Percentiles rank a stretch among this genome's conserved stretches.
phyloP scores from a whole-genome alignment of 768 basidiomycete genomes.

The Inosperma sp. region DNA sequence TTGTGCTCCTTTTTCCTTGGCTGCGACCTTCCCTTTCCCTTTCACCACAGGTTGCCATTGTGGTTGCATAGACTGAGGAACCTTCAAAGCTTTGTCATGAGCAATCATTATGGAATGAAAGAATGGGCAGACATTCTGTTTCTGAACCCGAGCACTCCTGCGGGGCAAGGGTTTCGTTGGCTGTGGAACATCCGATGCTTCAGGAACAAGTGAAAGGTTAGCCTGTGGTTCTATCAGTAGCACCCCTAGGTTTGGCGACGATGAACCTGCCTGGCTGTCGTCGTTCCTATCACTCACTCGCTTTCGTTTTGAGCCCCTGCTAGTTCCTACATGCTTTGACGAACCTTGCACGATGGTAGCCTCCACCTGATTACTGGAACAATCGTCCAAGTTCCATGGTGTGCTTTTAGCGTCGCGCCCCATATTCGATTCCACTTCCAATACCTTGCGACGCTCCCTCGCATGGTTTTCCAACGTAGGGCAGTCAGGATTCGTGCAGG shows the following conservation, averaged over 20 bases:
- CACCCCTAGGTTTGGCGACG: not conserved
- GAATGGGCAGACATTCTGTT: not conserved
- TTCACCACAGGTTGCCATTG: not conserved
- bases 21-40: not conserved
- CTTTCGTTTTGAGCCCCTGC: slow-evolving; percentile 7
- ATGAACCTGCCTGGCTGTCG: not conserved
- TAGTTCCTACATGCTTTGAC: not conserved
- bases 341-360: not conserved
- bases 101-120: not conserved
- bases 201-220: not conserved
- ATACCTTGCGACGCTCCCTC: too few species aligned
- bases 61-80: not conserved
- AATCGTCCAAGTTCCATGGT: too few species aligned
- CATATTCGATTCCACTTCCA: too few species aligned
- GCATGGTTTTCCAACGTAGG: too few species aligned
- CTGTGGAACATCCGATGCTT: not conserved
- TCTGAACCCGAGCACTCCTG: not conserved
- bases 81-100: not conserved
- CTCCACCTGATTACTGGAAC: too few species aligned
- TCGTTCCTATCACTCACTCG: not conserved
- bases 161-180: not conserved
- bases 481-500: too few species aligned
- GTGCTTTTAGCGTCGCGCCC: too few species aligned
- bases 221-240: not conserved
- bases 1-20: not conserved